Conservation (phyloP, 768 basidiomycete species). For the Exsudoporus frostii region DNA sequence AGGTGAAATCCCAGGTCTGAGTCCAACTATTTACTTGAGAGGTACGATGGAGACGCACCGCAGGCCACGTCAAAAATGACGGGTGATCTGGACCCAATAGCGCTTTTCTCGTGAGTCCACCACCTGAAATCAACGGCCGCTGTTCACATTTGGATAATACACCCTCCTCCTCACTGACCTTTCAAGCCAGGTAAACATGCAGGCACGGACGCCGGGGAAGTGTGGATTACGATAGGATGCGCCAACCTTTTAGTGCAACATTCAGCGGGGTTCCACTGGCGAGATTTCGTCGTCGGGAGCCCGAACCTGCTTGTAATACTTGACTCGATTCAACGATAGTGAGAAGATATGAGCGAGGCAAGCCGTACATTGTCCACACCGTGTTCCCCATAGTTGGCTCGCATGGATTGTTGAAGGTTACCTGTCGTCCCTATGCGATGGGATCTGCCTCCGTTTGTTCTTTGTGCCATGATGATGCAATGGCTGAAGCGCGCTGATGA, state of each 20-base stretch:
- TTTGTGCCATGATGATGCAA: conserved; percentile 6
- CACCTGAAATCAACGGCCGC: conserved; percentile 20
- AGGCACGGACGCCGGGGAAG: conserved; percentile 60
- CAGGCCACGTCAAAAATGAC: conserved; percentile 30
- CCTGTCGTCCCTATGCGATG: conserved; percentile 24
- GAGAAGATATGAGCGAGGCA: background rate
- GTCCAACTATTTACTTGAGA: background rate
- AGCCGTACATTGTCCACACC: conserved; percentile 57
- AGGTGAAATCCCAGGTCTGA: background rate
- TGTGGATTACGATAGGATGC: conserved; percentile 71
- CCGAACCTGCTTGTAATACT: conserved; percentile 32
- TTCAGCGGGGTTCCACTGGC: background rate
- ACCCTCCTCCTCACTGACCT: conserved; percentile 31
- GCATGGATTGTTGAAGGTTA: conserved; percentile 41
- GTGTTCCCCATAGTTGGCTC: conserved; percentile 47
- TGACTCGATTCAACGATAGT: background rate
- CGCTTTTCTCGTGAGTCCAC: conserved; percentile 21
- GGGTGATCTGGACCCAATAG: conserved; percentile 13
- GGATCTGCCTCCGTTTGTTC: conserved; percentile 15
- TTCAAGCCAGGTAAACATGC: conserved; percentile 52
- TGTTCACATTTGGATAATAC: background rate
- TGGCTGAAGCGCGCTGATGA: too few species aligned
- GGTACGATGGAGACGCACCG: conserved; percentile 15
- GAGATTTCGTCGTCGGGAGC: background rate
- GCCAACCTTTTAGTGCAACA: conserved; percentile 41